Conservation (phyloP, 371 early-diverging fungal genomes). For the Mucor plumbeus region DNA sequence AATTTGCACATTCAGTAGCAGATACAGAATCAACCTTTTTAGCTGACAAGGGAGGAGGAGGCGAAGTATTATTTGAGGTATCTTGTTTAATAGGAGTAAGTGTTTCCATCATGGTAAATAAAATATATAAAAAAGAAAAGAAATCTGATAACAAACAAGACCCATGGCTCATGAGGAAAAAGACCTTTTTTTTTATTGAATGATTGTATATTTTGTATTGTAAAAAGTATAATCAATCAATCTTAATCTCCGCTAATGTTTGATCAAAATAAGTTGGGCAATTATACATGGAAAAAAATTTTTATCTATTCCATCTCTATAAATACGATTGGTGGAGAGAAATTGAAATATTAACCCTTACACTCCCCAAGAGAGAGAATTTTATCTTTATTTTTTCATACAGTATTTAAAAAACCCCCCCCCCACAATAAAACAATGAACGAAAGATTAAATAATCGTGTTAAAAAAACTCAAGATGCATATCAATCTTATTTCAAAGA, state of each 20-base stretch:
- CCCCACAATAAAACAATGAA: not conserved
- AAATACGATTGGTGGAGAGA: not conserved
- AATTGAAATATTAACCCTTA: not conserved
- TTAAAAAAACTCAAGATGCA: not conserved
- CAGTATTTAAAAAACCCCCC: not conserved
- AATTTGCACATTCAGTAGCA: slow-evolving; percentile 78
- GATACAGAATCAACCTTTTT: slow-evolving; percentile 20
- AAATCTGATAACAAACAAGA: slow-evolving; percentile 12
- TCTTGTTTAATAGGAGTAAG: slow-evolving; percentile 3
- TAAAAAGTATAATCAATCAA: slow-evolving; percentile 7
- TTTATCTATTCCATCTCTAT: not conserved
- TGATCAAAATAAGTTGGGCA: not conserved
- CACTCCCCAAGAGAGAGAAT: not conserved
- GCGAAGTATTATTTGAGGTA: not conserved
- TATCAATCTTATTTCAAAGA: not conserved
- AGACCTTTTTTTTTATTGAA: not conserved
- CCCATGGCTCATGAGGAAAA: slow-evolving; percentile 1
- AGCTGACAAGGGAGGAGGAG: not conserved
- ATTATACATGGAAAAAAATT: not conserved
- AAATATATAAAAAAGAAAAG: slow-evolving; percentile 7
- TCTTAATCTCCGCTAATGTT: not conserved
- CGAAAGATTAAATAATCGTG: not conserved
- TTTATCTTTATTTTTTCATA: not conserved
- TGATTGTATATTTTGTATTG: slow-evolving; percentile 10
- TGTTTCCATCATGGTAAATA: slow-evolving; percentile 12